Base-by-base conservation (phyloP, 2,329 filamentous ascomycete species). In the Apiospora rasikravindrae region DNA sequence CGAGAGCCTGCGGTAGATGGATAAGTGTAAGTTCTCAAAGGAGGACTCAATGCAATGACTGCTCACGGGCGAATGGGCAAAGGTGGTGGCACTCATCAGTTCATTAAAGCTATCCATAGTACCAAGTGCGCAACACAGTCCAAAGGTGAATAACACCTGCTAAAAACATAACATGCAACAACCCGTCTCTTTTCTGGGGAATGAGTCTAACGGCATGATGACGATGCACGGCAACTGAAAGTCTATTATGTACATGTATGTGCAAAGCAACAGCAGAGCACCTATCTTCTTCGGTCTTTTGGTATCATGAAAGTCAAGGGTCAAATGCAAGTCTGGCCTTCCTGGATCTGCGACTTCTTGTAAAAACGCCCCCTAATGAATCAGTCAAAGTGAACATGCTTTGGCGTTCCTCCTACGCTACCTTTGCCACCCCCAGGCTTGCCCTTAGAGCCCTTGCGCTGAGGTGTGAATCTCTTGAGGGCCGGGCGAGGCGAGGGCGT, bases 201-300 rank as follows among this genome's bases (percentile, higher is more conserved):
- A 40, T 40, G 33, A 64, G 57, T 64, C 57, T 64, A 64, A n/a
- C 57, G 16, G 6, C 33, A n/a, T 37, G 5, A n/a, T 40, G 33
- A n/a, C n/a, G 33, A 64, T 64, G 57, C 22, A n/a, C 22, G 19
- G 57, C 19, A 64, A 40, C 33, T 64, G 29, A 64, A 24, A 13
- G n/a, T 64, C 19, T 64, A 64, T 64, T 64, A 64, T 64, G 57
- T 64, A 40, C 57, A 64, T 64, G n/a, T 64, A 37, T 64, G 57
- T 40, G 33, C 57, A 64, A 64, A 40, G 22, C 57, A 7, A 37
- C 1, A n/a, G 33, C 33, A 40, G 19, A 40, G 57, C 33, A 40
- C 29, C 33, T 7, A 37, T n/a, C 53, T 40, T 64, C 57, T 64
- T 64, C 57, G 57, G 57, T 64, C 57, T 64, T 64, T 40, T 64